These are phyloP conservation scores for Cerrena zonata DNA, from an alignment of 1,284 basidiomycete genomes.

Conservation along the genomic window DNA sequence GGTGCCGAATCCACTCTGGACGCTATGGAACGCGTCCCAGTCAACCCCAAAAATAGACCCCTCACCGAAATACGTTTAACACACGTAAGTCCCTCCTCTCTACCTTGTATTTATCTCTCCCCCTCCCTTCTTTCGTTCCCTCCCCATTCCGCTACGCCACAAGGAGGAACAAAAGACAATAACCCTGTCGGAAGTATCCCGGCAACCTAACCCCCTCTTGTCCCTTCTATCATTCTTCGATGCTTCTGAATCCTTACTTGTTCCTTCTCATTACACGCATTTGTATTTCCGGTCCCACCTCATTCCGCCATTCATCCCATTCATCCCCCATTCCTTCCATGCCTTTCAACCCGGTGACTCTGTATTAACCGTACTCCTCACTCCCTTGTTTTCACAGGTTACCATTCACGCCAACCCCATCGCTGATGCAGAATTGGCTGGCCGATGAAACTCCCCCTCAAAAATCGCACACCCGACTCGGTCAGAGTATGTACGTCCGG, in stretches of 20 bases:
- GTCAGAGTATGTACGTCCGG: no score
- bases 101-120: not conserved
- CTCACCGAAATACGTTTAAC: constrained; percentile 77
- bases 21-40: constrained; percentile 83
- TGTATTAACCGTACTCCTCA: not conserved
- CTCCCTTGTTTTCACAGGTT: constrained; percentile 43
- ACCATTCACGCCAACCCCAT: constrained; percentile 95
- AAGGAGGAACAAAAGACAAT: no score
- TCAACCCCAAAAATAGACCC: constrained; percentile 87
- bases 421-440: constrained; percentile 58
- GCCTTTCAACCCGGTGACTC: not conserved
- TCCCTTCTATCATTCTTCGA: no score
- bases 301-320: not conserved
- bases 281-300: no score
- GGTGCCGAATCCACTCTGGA: constrained; percentile 86
- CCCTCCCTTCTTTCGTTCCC: not conserved
- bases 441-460: no score
- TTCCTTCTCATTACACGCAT: no score
- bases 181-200: no score
- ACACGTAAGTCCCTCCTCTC: constrained; percentile 46
- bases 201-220: not conserved
- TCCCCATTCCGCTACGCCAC: not conserved
- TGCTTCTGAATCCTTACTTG: no score
- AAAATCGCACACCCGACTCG: no score
- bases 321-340: not conserved